A percentile compares a stretch with the other conserved stretches of the same genome.
Evolutionary conservation across 1,284 basidiomycete genomes (phyloP).

Genomic region (Cutaneotrichosporon mucoides): DNA sequence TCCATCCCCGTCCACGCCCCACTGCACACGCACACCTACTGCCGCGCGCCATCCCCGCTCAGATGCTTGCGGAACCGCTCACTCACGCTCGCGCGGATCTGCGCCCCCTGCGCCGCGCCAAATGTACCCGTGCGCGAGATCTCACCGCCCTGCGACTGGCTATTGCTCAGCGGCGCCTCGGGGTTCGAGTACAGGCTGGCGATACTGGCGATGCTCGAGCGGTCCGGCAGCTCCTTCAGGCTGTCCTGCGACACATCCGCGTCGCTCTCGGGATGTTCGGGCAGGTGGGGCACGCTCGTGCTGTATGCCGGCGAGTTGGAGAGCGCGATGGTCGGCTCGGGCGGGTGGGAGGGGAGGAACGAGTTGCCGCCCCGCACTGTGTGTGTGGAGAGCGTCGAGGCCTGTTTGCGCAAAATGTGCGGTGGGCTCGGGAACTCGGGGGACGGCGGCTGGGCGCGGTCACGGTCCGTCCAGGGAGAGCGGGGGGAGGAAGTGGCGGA

Average conservation of each 20-base stretch:
- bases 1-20: background rate
- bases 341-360: slow-evolving; percentile 11
- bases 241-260: background rate
- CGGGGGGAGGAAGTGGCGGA: background rate
- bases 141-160: slow-evolving; percentile 5
- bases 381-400: slow-evolving; percentile 7
- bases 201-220: slow-evolving; percentile 4
- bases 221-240: slow-evolving; percentile 2
- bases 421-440: background rate
- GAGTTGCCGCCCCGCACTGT: slow-evolving; percentile 10
- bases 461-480: background rate
- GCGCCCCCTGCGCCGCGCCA: slow-evolving; percentile 11
- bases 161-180: background rate
- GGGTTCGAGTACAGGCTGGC: slow-evolving; percentile 6
- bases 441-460: background rate
- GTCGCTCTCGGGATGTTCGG: background rate
- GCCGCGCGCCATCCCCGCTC: slow-evolving; percentile 2
- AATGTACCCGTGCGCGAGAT: slow-evolving; percentile 17
- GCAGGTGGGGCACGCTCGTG: background rate
- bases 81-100: slow-evolving; percentile 17
- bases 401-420: slow-evolving; percentile 11
- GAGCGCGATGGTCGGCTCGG: slow-evolving; percentile 18
- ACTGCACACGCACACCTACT: background rate
- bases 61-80: slow-evolving; percentile 22
- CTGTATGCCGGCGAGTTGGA: slow-evolving; percentile 11